Percentiles rank a stretch among this genome's conserved stretches.
Evolutionary conservation across 192 early-diverging fungal species (phyloP).

Genomic region (Phlyctochytrium planicorne): DNA sequence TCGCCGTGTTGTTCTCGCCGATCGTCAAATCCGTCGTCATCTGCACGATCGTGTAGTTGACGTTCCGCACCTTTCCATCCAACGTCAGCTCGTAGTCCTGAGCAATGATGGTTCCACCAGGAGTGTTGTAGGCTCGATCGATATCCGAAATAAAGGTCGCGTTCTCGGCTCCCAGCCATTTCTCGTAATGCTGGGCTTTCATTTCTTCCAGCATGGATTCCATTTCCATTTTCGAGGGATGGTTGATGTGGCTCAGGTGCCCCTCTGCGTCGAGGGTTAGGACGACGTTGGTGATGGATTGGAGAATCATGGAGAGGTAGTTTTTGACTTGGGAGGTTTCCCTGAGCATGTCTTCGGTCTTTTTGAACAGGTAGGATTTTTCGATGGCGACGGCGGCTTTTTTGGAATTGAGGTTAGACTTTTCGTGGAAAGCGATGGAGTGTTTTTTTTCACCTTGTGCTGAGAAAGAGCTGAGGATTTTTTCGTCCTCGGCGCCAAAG

Average conservation of each 20-base stretch:
- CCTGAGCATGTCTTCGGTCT: conserved; percentile 48
- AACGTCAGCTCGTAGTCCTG: conserved; percentile 26
- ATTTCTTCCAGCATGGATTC: background rate
- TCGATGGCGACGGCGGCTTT: conserved; percentile 58
- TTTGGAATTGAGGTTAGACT: conserved; percentile 1
- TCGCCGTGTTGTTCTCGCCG: background rate
- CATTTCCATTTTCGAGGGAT: conserved; percentile 27
- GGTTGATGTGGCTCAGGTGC: conserved; percentile 25
- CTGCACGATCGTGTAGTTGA: conserved; percentile 31
- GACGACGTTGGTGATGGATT: conserved; percentile 51
- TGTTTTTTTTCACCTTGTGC: conserved; percentile 41
- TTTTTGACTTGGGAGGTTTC: conserved; percentile 24
- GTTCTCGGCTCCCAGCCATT: conserved; percentile 42
- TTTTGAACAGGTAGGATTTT: conserved; percentile 54
- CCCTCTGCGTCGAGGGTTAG: conserved; percentile 43
- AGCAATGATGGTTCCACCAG: conserved; percentile 12
- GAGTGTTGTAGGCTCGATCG: conserved; percentile 25
- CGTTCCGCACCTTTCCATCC: conserved; percentile 15
- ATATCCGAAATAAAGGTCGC: conserved; percentile 42
- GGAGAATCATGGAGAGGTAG: conserved; percentile 25
- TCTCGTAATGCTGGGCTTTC: conserved; percentile 19
- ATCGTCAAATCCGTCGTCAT: conserved; percentile 4
- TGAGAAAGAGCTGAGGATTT: conserved; percentile 49
- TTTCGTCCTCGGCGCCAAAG: conserved; percentile 50
- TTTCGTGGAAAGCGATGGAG: conserved; percentile 1